phyloP scores from a whole-genome alignment of 768 basidiomycete species.

The Mycena floridula region DNA sequence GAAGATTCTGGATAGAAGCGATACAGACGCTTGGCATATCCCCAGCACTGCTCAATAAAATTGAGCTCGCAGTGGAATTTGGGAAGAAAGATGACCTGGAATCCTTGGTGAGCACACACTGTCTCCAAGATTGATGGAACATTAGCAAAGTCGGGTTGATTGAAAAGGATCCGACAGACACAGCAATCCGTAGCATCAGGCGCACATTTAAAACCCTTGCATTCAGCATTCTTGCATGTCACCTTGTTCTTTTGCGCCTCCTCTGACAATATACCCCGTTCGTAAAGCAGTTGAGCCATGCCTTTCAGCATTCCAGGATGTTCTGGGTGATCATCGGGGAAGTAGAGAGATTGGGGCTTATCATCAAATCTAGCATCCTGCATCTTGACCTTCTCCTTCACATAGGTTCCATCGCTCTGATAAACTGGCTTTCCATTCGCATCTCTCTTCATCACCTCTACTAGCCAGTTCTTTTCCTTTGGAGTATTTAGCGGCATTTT shows the following conservation, averaged over 20 bases:
- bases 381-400: not conserved
- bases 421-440: not conserved
- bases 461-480: not conserved
- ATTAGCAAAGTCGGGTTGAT: slow-evolving; percentile 17
- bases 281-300: slow-evolving; percentile 7
- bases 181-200: slow-evolving; percentile 16
- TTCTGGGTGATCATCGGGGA: not conserved
- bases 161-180: slow-evolving; percentile 13
- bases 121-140: slow-evolving; percentile 3
- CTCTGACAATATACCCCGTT: not conserved
- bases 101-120: not conserved
- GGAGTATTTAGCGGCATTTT: not conserved
- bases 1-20: slow-evolving; percentile 7
- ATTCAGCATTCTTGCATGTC: no score
- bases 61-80: slow-evolving; percentile 21
- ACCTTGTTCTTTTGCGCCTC: not conserved
- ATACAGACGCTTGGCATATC: slow-evolving; percentile 18
- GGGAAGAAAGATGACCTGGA: not conserved
- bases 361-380: not conserved
- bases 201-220: slow-evolving; percentile 12
- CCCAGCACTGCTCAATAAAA: slow-evolving; percentile 20
- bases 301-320: not conserved
- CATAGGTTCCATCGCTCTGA: not conserved
- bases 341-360: not conserved
- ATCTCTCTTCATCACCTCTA: not conserved